Evolutionary conservation across 768 basidiomycete genomes (phyloP).

Genomic region (Kwoniella bestiolae): DNA sequence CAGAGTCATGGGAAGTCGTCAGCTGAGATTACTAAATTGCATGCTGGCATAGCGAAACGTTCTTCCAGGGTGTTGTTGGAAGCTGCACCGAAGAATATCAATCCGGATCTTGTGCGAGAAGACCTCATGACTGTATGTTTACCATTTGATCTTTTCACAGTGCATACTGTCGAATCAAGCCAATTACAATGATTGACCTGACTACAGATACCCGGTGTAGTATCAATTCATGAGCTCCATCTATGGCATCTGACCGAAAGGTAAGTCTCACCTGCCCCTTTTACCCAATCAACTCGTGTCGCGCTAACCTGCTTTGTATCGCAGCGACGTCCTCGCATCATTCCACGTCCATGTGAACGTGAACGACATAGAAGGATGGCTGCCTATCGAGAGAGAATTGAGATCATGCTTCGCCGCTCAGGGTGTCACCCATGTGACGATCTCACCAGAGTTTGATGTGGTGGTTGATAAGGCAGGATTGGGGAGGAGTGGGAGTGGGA

Average conservation of each 20-base stretch:
- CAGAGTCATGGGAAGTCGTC: no score
- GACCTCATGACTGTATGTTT: slow-evolving; percentile 61
- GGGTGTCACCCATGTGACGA: slow-evolving; percentile 65
- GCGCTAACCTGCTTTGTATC: slow-evolving; percentile 5
- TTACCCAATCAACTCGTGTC: no score
- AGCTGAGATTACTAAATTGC: not conserved
- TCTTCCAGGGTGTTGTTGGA: slow-evolving; percentile 64
- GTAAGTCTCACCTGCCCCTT: slow-evolving; percentile 42
- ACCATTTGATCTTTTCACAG: no score
- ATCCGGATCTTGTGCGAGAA: slow-evolving; percentile 62
- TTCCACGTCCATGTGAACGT: slow-evolving; percentile 64
- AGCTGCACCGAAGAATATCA: slow-evolving; percentile 63
- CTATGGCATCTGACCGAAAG: slow-evolving; percentile 66
- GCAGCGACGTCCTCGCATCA: slow-evolving; percentile 63
- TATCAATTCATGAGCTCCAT: slow-evolving; percentile 64
- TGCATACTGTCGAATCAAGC: no score
- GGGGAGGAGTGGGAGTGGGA: not conserved
- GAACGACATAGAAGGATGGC: slow-evolving; percentile 64
- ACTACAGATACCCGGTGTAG: slow-evolving; percentile 61
- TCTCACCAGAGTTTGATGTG: slow-evolving; percentile 61
- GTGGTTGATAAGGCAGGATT: not conserved
- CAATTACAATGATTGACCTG: not conserved
- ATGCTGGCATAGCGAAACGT: slow-evolving; percentile 58
- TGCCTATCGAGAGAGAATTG: slow-evolving; percentile 61
- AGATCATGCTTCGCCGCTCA: slow-evolving; percentile 65